phyloP scores from a whole-genome alignment of 306 rosid species.

The Comarum palustre region DNA sequence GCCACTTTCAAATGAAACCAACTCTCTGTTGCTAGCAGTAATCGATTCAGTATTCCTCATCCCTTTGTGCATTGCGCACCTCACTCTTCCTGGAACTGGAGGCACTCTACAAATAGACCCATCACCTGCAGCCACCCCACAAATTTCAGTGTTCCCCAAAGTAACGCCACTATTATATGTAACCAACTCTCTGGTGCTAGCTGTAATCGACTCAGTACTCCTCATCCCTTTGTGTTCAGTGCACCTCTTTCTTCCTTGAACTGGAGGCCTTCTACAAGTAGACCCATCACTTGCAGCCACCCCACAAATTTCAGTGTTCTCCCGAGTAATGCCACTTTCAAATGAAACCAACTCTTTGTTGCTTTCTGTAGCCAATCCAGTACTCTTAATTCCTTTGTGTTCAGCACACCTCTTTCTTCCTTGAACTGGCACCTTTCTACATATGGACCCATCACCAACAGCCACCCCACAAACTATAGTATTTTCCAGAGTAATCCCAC shows the following conservation, averaged over 20 bases:
- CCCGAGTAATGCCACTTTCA: constrained; percentile 20
- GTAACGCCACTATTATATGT: constrained; percentile 11
- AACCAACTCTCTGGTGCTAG: background rate
- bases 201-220: constrained; percentile 17
- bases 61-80: constrained; percentile 78
- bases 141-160: constrained; percentile 35
- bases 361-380: constrained; percentile 9
- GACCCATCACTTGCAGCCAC: constrained; percentile 47
- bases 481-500: constrained; percentile 26
- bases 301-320: constrained; percentile 51
- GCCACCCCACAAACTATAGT: constrained; percentile 53
- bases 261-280: constrained; percentile 57
- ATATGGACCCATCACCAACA: constrained; percentile 47
- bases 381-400: constrained; percentile 69
- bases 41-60: constrained; percentile 38
- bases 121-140: constrained; percentile 51
- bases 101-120: constrained; percentile 53
- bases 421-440: constrained; percentile 57
- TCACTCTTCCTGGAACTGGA: constrained; percentile 60
- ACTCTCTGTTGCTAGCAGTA: background rate
- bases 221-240: constrained; percentile 74
- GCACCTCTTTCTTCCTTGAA: constrained; percentile 67
- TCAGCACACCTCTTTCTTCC: constrained; percentile 72
- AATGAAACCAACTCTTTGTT: background rate
- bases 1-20: constrained; percentile 7